Percentiles rank a stretch among this genome's conserved stretches.
Evolutionary conservation across 75 land plant genomes (phyloP).

Genomic region (Pinus albicaulis): DNA sequence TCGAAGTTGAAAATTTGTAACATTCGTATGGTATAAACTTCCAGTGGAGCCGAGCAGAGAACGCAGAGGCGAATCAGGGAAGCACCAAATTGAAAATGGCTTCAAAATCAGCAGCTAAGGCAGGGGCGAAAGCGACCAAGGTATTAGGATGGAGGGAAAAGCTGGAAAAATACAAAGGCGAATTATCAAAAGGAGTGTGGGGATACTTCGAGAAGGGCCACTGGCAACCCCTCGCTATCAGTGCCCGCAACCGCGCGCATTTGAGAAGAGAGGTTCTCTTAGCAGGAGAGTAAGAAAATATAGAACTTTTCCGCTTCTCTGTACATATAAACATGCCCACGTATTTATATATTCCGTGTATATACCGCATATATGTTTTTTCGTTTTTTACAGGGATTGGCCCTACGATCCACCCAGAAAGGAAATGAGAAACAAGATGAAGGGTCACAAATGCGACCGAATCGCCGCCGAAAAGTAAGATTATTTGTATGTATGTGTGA

Average conservation of each 20-base stretch:
- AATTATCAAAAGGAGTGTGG: slow-evolving; percentile 90
- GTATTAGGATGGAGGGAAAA: slow-evolving; percentile 59
- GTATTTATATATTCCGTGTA: not conserved
- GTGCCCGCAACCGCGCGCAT: slow-evolving; percentile 77
- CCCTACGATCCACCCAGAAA: slow-evolving; percentile 82
- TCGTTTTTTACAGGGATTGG: slow-evolving; percentile 64
- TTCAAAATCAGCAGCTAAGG: too few species aligned
- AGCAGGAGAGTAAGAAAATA: slow-evolving; percentile 62
- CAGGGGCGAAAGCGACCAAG: slow-evolving; percentile 7
- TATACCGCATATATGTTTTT: not conserved
- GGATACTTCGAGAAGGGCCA: slow-evolving; percentile 86
- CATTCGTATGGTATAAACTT: too few species aligned
- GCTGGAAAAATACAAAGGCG: slow-evolving; percentile 56
- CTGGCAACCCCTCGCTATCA: slow-evolving; percentile 85
- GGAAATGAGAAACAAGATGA: slow-evolving; percentile 75
- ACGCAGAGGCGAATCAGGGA: too few species aligned
- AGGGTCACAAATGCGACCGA: slow-evolving; percentile 96
- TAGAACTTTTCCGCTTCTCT: not conserved
- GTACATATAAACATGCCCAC: not conserved
- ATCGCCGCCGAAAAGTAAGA: slow-evolving; percentile 77
- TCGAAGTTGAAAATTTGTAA: too few species aligned
- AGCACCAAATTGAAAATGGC: too few species aligned
- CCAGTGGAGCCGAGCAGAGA: too few species aligned
- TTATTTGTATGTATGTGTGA: not conserved
- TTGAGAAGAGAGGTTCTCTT: slow-evolving; percentile 81